phyloP scores from a whole-genome alignment of 129 eudicot species.

The Heracleum sosnowskyi region DNA sequence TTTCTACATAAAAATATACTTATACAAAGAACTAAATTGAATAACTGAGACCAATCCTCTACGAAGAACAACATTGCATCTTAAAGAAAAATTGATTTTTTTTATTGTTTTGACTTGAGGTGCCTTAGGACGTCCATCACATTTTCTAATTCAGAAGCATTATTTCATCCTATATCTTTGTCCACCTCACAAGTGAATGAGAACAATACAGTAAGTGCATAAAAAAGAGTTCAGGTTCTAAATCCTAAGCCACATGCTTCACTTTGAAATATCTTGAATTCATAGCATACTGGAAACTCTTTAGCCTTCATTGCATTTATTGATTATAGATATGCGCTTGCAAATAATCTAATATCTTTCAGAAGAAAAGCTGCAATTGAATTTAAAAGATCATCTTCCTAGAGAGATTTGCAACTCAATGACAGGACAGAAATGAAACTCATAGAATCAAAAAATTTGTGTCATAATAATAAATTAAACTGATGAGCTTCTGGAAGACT shows the following conservation, averaged over 20 bases:
- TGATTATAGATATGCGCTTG: neutral
- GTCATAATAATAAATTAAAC: neutral
- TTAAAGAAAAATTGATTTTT: too few species aligned
- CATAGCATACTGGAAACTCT: neutral
- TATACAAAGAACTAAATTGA: too few species aligned
- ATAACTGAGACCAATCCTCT: too few species aligned
- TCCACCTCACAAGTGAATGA: neutral
- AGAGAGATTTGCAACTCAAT: neutral
- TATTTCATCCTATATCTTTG: too few species aligned
- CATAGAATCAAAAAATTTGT: neutral
- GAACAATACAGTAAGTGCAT: neutral
- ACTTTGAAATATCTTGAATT: neutral
- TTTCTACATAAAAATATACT: too few species aligned
- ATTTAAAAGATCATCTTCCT: too few species aligned
- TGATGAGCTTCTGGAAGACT: neutral
- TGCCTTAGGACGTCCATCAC: too few species aligned
- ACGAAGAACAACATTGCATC: too few species aligned
- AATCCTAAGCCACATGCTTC: neutral
- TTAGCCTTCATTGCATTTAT: neutral
- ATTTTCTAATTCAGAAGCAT: too few species aligned
- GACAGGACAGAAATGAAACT: neutral
- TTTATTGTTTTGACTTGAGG: too few species aligned
- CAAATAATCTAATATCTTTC: too few species aligned
- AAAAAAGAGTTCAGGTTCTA: neutral
- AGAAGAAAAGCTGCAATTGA: too few species aligned